Evolutionary conservation across 2,329 filamentous ascomycete species (phyloP), one percentile per base, ranked within the genome.

Genomic region (Ophiosphaerella narmari): DNA sequence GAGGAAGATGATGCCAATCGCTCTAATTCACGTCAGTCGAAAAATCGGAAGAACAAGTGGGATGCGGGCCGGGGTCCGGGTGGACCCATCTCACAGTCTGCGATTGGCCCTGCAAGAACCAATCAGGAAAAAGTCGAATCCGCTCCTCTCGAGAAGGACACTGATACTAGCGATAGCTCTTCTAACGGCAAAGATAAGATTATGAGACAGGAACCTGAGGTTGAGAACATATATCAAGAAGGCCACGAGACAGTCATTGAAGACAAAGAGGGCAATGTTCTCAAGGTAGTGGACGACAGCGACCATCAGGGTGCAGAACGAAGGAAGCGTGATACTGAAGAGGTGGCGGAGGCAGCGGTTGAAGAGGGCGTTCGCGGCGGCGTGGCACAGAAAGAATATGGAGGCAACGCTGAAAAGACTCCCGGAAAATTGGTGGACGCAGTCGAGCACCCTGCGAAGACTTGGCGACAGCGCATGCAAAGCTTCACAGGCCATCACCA

Each of bases 31-130:
- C 55, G 80, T 11, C 74, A 74, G 39, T 81, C 73, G 18, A 53
- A 59, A n/a, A 81, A 82, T 47, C 83, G 86, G 6, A 52, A 83
- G 85, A 41, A 86, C 83, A 65, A 89, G 82, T 89, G 86, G 82
- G 87, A 90, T 55, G 82, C 84, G 53, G 86, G 82, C n/a, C 82
- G 84, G 60, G 89, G 86, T 52, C 75, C 89, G 3, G 94, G 94
- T 54, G 94, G 94, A 0, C 94, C 91, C 3, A 88, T 97, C 60
- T 89, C 84, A 53, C 86, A 95, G 66, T 96, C 93, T 32, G 94
- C 94, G 21, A 97, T 97, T 62, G 86, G 84, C 58, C 94, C 94
- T 32, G 74, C 77, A n/a, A 59, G 69, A 38, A 58, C 54, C 40
- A 56, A 68, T 11, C 65, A 71, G 33, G 67, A 71, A 33, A 64